phyloP scores from a whole-genome alignment of 805 yeast genomes.

The Myxozyma geophila region DNA sequence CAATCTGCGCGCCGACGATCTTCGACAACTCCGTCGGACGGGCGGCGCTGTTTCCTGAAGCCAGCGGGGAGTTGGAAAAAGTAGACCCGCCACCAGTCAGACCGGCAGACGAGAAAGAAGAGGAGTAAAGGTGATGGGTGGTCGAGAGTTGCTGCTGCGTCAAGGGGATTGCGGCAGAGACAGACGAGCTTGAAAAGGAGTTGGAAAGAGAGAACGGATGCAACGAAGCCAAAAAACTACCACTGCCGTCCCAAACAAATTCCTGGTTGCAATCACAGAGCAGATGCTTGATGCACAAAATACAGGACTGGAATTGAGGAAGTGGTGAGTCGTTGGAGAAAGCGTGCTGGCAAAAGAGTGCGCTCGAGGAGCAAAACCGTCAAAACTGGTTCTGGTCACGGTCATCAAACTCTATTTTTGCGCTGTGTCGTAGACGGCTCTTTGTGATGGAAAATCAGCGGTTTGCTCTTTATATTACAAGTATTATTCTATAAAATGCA shows the following conservation, averaged over 20 bases:
- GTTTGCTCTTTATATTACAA: no score
- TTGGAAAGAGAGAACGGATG: background rate
- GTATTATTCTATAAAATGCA: no score
- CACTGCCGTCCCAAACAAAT: no score
- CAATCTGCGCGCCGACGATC: slow-evolving; percentile 58
- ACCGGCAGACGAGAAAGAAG: slow-evolving; percentile 13
- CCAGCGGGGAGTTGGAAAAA: slow-evolving; percentile 13
- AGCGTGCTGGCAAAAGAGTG: background rate
- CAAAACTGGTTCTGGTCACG: slow-evolving; percentile 1
- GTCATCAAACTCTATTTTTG: background rate
- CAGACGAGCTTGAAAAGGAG: slow-evolving; percentile 8
- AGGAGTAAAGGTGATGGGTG: slow-evolving; percentile 11
- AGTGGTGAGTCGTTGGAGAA: background rate
- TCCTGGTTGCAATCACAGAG: no score
- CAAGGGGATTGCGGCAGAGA: slow-evolving; percentile 8
- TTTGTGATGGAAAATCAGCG: no score
- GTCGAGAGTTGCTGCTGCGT: slow-evolving; percentile 19
- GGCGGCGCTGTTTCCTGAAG: slow-evolving; percentile 15
- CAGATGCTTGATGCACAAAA: background rate
- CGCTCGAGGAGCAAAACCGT: background rate
- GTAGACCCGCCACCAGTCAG: slow-evolving; percentile 29
- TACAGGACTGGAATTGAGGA: background rate
- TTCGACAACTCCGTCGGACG: slow-evolving; percentile 37
- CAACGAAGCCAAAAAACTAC: no score
- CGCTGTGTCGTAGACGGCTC: background rate